Conservation (phyloP, 164 flowering plant genomes). For the Tinospora cordifolia region DNA sequence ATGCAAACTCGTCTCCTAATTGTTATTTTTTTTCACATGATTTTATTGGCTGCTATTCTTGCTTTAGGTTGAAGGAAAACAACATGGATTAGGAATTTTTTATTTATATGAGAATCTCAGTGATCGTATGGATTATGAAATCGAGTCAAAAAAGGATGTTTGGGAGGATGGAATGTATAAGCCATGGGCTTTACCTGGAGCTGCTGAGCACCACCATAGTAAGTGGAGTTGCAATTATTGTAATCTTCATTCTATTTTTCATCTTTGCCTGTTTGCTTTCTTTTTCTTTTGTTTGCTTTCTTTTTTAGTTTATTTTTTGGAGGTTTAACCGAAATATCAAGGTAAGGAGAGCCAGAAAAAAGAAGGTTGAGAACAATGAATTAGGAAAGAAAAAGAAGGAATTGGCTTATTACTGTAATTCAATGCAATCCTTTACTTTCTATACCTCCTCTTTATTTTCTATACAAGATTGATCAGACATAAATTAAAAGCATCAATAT, state of each 20-base stretch:
- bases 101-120: conserved; percentile 70
- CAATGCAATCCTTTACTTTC: neutral
- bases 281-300: neutral
- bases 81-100: conserved; percentile 42
- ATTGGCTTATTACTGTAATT: neutral
- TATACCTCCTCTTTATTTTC: neutral
- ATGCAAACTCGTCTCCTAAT: neutral
- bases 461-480: neutral
- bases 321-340: neutral
- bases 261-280: neutral
- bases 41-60: conserved; percentile 7
- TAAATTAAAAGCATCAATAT: neutral
- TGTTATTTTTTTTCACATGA: neutral
- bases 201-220: conserved; percentile 37
- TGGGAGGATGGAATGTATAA: conserved; percentile 22
- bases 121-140: conserved; percentile 36
- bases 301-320: neutral
- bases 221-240: conserved; percentile 20
- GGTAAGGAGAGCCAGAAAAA: neutral
- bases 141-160: conserved; percentile 28
- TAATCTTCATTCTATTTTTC: neutral
- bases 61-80: conserved; percentile 56
- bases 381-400: neutral
- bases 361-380: neutral
- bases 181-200: conserved; percentile 42